Percentiles rank a stretch among this genome's conserved stretches.
phyloP scores from a whole-genome alignment of 495 filamentous ascomycete genomes.

The Podospora sp. region DNA sequence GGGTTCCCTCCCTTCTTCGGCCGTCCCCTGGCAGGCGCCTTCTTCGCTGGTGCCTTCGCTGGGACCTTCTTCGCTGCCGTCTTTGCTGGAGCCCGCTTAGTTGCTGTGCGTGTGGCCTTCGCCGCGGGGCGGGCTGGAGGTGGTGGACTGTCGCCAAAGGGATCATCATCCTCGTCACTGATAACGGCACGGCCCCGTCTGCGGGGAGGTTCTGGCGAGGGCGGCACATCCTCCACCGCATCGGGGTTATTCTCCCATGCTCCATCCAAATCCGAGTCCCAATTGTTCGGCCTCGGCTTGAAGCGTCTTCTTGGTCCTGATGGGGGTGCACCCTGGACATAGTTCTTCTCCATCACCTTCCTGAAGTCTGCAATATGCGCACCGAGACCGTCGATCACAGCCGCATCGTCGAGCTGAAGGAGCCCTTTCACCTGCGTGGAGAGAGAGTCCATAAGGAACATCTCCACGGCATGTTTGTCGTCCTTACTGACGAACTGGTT shows the following conservation, averaged over 20 bases:
- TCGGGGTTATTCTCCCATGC: conserved; percentile 79
- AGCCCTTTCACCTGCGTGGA: conserved; percentile 76
- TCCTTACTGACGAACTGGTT: conserved; percentile 93
- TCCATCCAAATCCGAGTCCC: conserved; percentile 87
- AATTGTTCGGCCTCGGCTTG: conserved; percentile 76
- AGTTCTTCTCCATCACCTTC: conserved; percentile 69
- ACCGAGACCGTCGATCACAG: conserved; percentile 60
- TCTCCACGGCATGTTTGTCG: conserved; percentile 89
- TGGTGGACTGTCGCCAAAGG: conserved; percentile 39
- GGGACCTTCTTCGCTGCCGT: conserved; percentile 45
- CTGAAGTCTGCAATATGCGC: conserved; percentile 73
- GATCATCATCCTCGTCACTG: conserved; percentile 43
- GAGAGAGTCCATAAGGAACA: conserved; percentile 82
- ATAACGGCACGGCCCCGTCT: conserved; percentile 29
- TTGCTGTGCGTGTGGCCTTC: conserved; percentile 42
- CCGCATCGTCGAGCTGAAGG: conserved; percentile 66
- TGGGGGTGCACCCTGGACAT: conserved; percentile 67
- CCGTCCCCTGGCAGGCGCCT: conserved; percentile 43
- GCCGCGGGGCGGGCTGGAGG: conserved; percentile 28
- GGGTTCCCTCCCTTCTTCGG: conserved; percentile 49
- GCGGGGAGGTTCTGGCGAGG: conserved; percentile 46
- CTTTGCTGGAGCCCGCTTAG: conserved; percentile 44
- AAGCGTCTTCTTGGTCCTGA: conserved; percentile 55
- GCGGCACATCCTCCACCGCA: conserved; percentile 57
- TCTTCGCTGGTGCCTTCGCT: conserved; percentile 32